Conservation (phyloP, 2,329 filamentous ascomycete genomes). For the Dothiorella sarmentorum region DNA sequence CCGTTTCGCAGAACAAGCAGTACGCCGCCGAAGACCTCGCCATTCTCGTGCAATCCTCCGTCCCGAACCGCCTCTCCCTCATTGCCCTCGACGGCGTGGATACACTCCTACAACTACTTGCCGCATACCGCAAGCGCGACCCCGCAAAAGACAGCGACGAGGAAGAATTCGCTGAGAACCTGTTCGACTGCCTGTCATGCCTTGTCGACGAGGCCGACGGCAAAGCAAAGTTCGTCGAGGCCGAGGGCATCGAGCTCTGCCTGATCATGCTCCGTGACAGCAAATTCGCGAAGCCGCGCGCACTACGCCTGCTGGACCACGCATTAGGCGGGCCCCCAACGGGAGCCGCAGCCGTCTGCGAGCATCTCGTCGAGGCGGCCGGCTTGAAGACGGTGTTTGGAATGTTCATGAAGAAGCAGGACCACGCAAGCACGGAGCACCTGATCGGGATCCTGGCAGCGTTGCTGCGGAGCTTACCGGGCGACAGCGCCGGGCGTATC, state of each 20-base stretch:
- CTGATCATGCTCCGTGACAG: conserved; percentile 90
- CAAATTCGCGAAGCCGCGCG: conserved; percentile 74
- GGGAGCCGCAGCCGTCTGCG: conserved; percentile 57
- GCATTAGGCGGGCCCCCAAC: conserved; percentile 46
- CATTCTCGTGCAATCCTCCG: conserved; percentile 76
- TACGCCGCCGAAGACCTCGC: conserved; percentile 90
- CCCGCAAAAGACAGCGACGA: conserved; percentile 82
- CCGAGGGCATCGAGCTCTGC: conserved; percentile 86
- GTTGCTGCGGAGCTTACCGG: conserved; percentile 74
- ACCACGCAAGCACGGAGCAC: conserved; percentile 68
- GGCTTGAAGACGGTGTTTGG: conserved; percentile 83
- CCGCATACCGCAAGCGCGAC: conserved; percentile 80
- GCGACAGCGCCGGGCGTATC: conserved; percentile 73
- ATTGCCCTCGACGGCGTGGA: conserved; percentile 69
- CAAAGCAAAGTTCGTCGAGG: conserved; percentile 78
- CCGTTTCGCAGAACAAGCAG: conserved; percentile 85
- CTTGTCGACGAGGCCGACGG: conserved; percentile 71
- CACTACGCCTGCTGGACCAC: conserved; percentile 81
- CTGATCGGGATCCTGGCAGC: conserved; percentile 80
- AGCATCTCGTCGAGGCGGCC: conserved; percentile 73
- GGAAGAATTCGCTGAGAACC: conserved; percentile 90
- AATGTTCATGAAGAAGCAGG: conserved; percentile 80
- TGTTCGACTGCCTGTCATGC: conserved; percentile 84
- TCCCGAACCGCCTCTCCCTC: conserved; percentile 61
- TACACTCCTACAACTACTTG: conserved; percentile 74